Evolutionary conservation across 73 alveolate genomes (phyloP), one percentile per base, ranked within the genome.

Genomic region (Paramecium bursaria): DNA sequence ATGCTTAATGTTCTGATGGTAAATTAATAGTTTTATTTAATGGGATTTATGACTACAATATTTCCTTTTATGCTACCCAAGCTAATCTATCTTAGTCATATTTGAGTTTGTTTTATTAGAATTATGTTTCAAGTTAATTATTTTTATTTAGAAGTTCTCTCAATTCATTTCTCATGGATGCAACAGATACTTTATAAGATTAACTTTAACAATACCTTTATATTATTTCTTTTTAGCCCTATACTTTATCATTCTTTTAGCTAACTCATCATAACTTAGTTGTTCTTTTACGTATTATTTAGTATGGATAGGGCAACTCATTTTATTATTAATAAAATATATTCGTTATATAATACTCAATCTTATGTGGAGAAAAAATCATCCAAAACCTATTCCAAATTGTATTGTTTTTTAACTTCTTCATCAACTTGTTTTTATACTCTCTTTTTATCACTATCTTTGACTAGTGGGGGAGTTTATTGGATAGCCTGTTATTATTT

Each of bases 301-400:
- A n/a, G n/a, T 5, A 39, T 39, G 49, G 49, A 39, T 39, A 39
- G 49, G 49, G 49, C 49, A 39, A 39, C 11, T 39, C 49, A 39
- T 39, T 39, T 39, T 39, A 39, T 39, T 39, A 7, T 39, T 39
- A 39, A 39, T 11, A 39, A 39, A 7, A 39, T 7, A 39, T n/a
- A n/a, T n/a, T n/a, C n/a, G n/a, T 7, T 39, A 7, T 39, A 39
- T 39, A 39, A 7, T 39, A 29, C 13, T 57, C 76, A 57, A 57
- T 57, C 76, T 3, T n/a, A n/a, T n/a, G n/a, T n/a, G n/a, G 47
- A 25, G 31, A 57, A 57, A 31, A 57, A 57, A 11, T 57, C 76
- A 57, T 57, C 31, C 15, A 57, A 57, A 26, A 29, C 76, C 17
- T 23, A 57, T 29, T 57, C 76, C 31, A 57, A 57, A 57, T 29